Evolutionary conservation across 345 rosid species (phyloP).

Genomic region (Eucalyptus pauciflora): DNA sequence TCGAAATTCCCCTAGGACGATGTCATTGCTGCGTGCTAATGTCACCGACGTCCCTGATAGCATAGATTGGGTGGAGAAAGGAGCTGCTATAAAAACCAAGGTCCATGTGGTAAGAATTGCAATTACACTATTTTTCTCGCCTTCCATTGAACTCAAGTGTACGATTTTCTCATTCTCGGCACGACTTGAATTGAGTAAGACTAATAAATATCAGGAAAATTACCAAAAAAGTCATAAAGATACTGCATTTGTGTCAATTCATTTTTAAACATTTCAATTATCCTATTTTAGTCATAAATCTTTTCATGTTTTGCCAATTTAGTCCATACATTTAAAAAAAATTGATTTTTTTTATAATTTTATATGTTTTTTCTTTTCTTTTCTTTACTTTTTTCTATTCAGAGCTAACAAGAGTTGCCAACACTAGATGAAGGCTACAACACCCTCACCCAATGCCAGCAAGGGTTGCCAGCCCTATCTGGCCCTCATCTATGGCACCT

Average conservation of each 20-base stretch:
- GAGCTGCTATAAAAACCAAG: constrained; percentile 28
- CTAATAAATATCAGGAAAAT: neutral
- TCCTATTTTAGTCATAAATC: neutral
- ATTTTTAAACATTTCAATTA: rapidly evolving
- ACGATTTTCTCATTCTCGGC: neutral
- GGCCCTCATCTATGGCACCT: rapidly evolving
- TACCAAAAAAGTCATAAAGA: neutral
- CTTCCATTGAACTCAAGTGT: neutral
- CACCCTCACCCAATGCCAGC: neutral
- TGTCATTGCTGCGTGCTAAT: constrained; percentile 1
- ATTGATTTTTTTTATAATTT: too few relatives aligned
- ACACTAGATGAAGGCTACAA: rapidly evolving
- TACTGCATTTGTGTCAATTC: rapidly evolving
- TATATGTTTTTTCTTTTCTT: rapidly evolving
- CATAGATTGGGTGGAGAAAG: constrained; percentile 29
- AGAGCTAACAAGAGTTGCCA: rapidly evolving
- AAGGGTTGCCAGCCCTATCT: neutral
- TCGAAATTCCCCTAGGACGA: neutral
- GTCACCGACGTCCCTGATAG: constrained; percentile 4
- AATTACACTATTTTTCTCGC: neutral
- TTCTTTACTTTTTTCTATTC: too few relatives aligned
- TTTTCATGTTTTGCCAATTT: too few relatives aligned
- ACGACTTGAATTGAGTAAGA: neutral
- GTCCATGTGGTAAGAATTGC: constrained; percentile 15
- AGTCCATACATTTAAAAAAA: too few relatives aligned